Evolutionary conservation across 176 grass and related monocot genomes (phyloP), one percentile per base, ranked within the genome.

Genomic region (Urochloa ruziziensis): DNA sequence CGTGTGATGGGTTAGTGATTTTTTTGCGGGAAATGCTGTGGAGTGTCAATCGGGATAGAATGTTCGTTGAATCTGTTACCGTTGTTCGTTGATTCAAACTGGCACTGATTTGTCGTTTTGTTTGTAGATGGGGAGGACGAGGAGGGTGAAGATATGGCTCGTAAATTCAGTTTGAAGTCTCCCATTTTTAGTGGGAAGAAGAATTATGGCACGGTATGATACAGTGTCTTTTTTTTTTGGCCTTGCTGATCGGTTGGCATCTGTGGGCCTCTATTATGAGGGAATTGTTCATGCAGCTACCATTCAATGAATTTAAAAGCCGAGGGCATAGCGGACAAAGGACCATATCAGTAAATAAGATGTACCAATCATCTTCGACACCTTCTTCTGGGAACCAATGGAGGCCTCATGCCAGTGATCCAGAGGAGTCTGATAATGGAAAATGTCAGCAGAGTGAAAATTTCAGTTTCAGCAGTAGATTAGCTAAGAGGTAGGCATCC

Each of bases 291-390:
- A 73, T 90, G 79, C 79, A 90, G 88, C 39, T 86, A 72, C 47
- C 28, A 66, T 14, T 70, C 14, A 16, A 10, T 13, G 40, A 59
- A 2, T 13, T 8, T 18, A 56, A 10, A 78, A 59, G 57, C 17
- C 48, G 13, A 7, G 76, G 30, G 17, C 62, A 71, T 70, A 3
- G 6, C 27, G 88, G 34, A 77, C 58, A 10, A 37, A 47, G 12
- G 73, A 28, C 88, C 71, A 73, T 90, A 78, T 0, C 88, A 14
- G 79, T 73, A 36, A 73, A 78, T 64, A 78, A 66, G 23, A 90
- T 90, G 88, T 90, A 90, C 66, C 81, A 48, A 36, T 48, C 83
- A 58, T 82, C 64, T 30, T 77, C 78, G 24, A 19, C 72, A 78
- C 11, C 51, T 70, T 64, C 78, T 12, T 32, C 3, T 51, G 29